Conservation (phyloP, 805 yeast genomes). For the Candida loeiensis region DNA sequence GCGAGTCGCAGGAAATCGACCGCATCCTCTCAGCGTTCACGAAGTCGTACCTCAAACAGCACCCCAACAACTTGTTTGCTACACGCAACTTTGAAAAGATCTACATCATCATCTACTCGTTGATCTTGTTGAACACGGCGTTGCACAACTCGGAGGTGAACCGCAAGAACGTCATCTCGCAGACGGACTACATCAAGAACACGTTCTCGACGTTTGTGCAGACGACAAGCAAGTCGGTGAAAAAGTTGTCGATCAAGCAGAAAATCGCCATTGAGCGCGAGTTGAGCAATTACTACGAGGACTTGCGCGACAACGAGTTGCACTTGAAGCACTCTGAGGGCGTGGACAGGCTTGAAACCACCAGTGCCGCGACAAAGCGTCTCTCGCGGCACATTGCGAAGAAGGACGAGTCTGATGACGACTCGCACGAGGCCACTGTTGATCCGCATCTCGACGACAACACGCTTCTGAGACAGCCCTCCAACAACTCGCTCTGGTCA, state of each 20-base stretch:
- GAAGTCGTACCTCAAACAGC: constrained; percentile 54
- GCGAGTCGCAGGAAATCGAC: constrained; percentile 81
- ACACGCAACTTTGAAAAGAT: constrained; percentile 51
- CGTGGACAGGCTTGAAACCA: background rate
- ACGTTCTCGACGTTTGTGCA: constrained; percentile 41
- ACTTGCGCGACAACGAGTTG: constrained; percentile 35
- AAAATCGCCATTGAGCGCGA: constrained; percentile 44
- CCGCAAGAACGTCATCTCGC: constrained; percentile 37
- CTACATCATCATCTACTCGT: constrained; percentile 68
- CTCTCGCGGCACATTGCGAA: constrained; percentile 11
- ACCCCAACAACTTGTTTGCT: constrained; percentile 46
- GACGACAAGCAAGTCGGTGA: constrained; percentile 28
- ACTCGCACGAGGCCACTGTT: background rate
- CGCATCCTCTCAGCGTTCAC: constrained; percentile 68
- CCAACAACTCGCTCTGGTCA: constrained; percentile 37
- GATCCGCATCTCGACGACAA: constrained; percentile 3
- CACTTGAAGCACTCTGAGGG: constrained; percentile 27
- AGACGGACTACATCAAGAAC: constrained; percentile 39
- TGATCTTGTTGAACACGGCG: constrained; percentile 73
- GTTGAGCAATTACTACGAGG: constrained; percentile 44
- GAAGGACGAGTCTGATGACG: constrained; percentile 7
- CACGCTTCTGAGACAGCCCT: constrained; percentile 22
- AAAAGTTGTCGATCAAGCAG: constrained; percentile 33
- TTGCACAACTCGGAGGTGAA: constrained; percentile 53
- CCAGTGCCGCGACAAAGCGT: constrained; percentile 7